Conservation (phyloP, 2,329 filamentous ascomycete species). For the Ceratocystis cacaofunesta region DNA sequence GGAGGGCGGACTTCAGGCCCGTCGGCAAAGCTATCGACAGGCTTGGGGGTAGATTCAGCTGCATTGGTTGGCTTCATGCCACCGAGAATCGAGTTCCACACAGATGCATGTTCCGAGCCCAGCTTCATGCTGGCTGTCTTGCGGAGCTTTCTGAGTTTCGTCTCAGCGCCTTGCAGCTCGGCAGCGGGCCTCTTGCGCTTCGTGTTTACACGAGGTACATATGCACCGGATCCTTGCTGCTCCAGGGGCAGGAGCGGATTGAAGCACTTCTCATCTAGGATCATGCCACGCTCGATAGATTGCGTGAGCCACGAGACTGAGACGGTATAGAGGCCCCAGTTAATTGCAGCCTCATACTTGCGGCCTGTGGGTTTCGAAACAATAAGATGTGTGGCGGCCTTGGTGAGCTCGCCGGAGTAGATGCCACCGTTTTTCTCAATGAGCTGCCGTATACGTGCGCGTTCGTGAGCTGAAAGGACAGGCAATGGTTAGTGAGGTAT, state of each 20-base stretch:
- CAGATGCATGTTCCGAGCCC: conserved; percentile 58
- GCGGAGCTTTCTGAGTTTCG: conserved; percentile 64
- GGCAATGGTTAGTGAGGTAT: not conserved
- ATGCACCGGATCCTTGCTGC: conserved; percentile 60
- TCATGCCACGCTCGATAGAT: conserved; percentile 73
- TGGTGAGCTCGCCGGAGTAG: conserved; percentile 79
- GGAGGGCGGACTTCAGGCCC: not conserved
- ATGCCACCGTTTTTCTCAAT: conserved; percentile 59
- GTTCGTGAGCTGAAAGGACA: conserved; percentile 38
- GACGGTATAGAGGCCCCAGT: conserved; percentile 69
- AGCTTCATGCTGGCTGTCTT: conserved; percentile 77
- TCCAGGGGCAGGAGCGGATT: conserved; percentile 55
- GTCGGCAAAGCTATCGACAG: conserved; percentile 8
- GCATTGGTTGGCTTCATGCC: not conserved
- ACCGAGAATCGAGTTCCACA: conserved; percentile 85
- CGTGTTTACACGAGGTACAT: not conserved
- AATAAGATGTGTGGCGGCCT: conserved; percentile 74
- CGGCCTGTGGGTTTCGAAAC: conserved; percentile 64
- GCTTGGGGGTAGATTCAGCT: not conserved
- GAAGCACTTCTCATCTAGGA: conserved; percentile 73
- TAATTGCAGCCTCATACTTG: conserved; percentile 77
- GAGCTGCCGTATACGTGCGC: conserved; percentile 53
- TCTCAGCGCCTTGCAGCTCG: conserved; percentile 29
- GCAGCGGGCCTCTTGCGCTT: conserved; percentile 9
- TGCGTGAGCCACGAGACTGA: conserved; percentile 74